Evolutionary conservation across 164 flowering plant species (phyloP).

Genomic region (Buxus sempervirens): DNA sequence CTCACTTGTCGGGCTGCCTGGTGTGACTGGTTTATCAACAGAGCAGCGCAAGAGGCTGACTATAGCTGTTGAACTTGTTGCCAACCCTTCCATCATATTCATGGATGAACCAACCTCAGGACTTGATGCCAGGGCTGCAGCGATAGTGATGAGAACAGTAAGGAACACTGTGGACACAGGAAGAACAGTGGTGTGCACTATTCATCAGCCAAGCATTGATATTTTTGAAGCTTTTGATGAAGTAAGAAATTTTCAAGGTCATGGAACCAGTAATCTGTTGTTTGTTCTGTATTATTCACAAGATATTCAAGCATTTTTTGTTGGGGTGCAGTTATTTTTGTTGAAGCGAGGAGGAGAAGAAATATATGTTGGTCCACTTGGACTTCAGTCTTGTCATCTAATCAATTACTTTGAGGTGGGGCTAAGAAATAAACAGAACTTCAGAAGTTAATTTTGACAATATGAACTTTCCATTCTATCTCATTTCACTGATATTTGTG

Average conservation of each 20-base stretch:
- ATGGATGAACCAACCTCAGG: slow-evolving; percentile 71
- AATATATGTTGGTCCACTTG: slow-evolving; percentile 57
- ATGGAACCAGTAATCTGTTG: neutral
- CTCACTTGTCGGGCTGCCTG: slow-evolving; percentile 46
- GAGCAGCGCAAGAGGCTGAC: slow-evolving; percentile 59
- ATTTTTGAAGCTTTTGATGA: slow-evolving; percentile 63
- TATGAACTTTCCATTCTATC: neutral
- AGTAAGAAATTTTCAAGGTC: slow-evolving; percentile 20
- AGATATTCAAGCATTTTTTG: neutral
- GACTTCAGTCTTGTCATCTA: slow-evolving; percentile 38
- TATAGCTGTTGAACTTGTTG: slow-evolving; percentile 54
- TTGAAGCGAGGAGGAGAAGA: slow-evolving; percentile 61
- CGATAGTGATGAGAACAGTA: slow-evolving; percentile 62
- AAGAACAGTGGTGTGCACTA: slow-evolving; percentile 62
- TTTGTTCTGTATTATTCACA: neutral
- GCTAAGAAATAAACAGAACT: neutral
- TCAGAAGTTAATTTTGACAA: neutral
- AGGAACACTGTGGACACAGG: slow-evolving; percentile 57
- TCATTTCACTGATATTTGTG: neutral
- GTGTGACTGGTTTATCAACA: slow-evolving; percentile 48
- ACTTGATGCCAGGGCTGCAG: slow-evolving; percentile 62
- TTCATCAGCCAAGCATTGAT: slow-evolving; percentile 66
- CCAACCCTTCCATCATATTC: slow-evolving; percentile 55
- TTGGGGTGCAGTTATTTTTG: slow-evolving; percentile 41
- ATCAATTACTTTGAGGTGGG: slow-evolving; percentile 62